Base-by-base conservation (phyloP, 352 stramenopile species). In the Globisporangium spiculum region DNA sequence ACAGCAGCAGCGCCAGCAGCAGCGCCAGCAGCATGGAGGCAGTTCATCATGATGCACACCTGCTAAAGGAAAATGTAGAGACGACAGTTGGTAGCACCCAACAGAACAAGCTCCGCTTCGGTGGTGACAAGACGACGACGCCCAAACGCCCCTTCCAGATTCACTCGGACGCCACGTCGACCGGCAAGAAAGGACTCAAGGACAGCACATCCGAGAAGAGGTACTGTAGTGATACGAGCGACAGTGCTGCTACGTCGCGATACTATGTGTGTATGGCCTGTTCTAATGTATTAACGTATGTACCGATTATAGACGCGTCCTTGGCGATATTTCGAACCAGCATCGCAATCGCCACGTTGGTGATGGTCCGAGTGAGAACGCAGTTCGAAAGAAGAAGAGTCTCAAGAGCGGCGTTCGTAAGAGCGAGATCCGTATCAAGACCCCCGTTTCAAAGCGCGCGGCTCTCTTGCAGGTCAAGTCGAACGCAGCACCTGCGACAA, bases 301-400 rank as follows among this genome's bases (percentile, higher is more conserved):
- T 24, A 56, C 34, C 8, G 20, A 27, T 55, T 54, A 24, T 34
- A 92, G 86, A 75, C 86, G 86, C 57, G 84, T 72, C 32, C 74
- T 94, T 4, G 75, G 81, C 8, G 86, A 94, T 64, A 94, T 94
- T 50, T 94, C 86, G 26, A 94, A 94, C 74, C 82, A 86, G 56
- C 81, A 90, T 53, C 75, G 74, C 27, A 84, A 78, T 52, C 65
- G 63, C 58, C 73, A 74, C 14, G 67, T 34, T 20, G 64, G 52
- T 3, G 59, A 59, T 54, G 70, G 53, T 26, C 38, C 53, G 20
- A 60, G 44, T 48, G 64, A 38, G 0, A 63, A 60, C 1, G 12
- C 22, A 7, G 72, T 57, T 10, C 64, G 6, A 10, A 82, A 80
- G 62, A 74, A 54, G 52, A 82, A 82, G n/a, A n/a, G 2, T 44